Evolutionary conservation across 2,329 filamentous ascomycete genomes (phyloP), one percentile per base, ranked within the genome.

Genomic region (Calonectria hawksworthii): DNA sequence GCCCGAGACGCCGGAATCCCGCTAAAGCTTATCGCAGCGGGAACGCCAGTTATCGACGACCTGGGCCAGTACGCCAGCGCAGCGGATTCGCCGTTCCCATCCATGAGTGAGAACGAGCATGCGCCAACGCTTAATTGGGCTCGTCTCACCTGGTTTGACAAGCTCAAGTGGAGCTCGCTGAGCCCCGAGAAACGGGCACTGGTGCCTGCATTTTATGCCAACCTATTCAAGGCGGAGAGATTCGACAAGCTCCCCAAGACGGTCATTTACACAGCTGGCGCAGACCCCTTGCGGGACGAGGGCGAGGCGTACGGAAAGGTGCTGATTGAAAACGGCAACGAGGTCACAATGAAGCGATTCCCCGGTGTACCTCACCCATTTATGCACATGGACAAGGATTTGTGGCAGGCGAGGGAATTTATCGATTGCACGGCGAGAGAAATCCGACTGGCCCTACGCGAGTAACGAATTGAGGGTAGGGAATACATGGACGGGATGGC

Each of bases 291-390:
- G 68, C 82, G 88, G 3, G 88, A 89, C 76, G 88, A 89, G 76
- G 88, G 87, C 2, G 88, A 89, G 80, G 85, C 85, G 0, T 89
- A 89, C 74, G 88, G 82, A 0, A 79, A 80, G 75, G 83, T 85
- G 76, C 76, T 89, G 70, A 80, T 87, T 13, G 83, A 86, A 74
- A 80, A 82, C n/a, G 88, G 88, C 2, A 86, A 86, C 73, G 84
- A 87, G 76, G 87, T 89, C 30, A 86, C 85, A 1, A 74, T 87
- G 73, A 86, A 86, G 78, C 80, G 88, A n/a, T 89, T 88, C 74
- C 76, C 81, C 1, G 88, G 88, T 0, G 86, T 88, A 38, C 88
- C 88, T 13, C 88, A 90, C 75, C 86, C 86, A 0, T 90, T 89
- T 76, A 87, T 88, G 86, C 87, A 88, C 77, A 88, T 88, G 87